phyloP scores from a whole-genome alignment of 176 grass and related monocot genomes.

The Oryza glaberrima region DNA sequence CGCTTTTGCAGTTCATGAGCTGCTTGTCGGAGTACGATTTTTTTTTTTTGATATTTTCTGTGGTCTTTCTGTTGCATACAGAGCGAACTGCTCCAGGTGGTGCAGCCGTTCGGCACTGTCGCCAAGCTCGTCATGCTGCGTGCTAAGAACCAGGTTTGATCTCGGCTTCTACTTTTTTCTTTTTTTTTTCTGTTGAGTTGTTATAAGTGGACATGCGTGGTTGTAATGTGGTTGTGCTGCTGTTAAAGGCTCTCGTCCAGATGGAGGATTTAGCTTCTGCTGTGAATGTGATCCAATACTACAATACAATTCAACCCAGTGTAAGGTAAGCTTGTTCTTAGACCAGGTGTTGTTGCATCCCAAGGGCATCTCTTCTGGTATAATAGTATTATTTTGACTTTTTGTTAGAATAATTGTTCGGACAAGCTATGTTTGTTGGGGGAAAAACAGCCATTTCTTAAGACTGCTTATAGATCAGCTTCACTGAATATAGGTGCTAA shows the following conservation, averaged over 20 bases:
- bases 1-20: neutral
- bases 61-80: conserved; percentile 33
- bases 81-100: conserved; percentile 92
- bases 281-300: conserved; percentile 80
- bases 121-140: conserved; percentile 93
- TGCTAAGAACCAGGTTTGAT: conserved; percentile 84
- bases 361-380: neutral
- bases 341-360: neutral
- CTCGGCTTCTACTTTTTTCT: conserved; percentile 7
- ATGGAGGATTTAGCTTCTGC: conserved; percentile 87
- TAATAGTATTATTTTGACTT: neutral
- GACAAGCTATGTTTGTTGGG: neutral
- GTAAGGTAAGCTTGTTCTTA: conserved; percentile 64
- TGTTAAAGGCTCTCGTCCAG: conserved; percentile 80
- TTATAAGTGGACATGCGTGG: neutral
- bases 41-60: neutral
- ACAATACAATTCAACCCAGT: conserved; percentile 83
- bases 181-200: neutral
- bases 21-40: neutral
- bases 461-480: neutral
- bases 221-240: conserved; percentile 22
- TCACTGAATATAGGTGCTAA: neutral
- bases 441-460: neutral
- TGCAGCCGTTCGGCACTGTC: conserved; percentile 86
- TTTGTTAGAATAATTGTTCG: neutral